Evolutionary conservation across 768 basidiomycete genomes (phyloP), one percentile per base, ranked within the genome.

Genomic region (Suillus paluster): DNA sequence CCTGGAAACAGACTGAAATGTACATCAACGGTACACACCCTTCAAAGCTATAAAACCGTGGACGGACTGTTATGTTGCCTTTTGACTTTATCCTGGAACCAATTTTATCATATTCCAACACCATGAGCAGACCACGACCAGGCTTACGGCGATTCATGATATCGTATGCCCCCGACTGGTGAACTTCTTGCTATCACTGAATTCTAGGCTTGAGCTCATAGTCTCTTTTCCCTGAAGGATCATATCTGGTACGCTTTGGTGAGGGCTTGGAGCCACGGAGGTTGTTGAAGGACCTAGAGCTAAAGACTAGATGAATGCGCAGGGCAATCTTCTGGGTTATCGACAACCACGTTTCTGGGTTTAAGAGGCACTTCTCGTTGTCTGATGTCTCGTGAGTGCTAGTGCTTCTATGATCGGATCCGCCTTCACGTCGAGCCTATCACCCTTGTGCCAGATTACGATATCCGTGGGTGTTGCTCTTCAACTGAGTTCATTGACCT

Each of bases 151-250:
- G 62, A 34, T 57, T 65, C 54, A 2, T 68, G 36, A 25, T 81
- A 9, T 89, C 89, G 0, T 92, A 93, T 76, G 81, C 84, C 14
- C 87, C 88, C 0, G 92, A 94, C 70, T 94, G 92, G 91, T 91
- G 69, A 68, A 84, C 33, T 27, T 30, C 38, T 15, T 19, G n/a
- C n/a, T n/a, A 33, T 27, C 53, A 12, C 62, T n/a, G 34, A 15
- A n/a, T 44, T 63, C 9, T 23, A 11, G 15, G 5, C 38, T 55
- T 52, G 25, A 63, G 39, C 23, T 58, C 25, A 41, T 58, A 15
- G 21, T 36, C 34, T 45, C 21, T 58, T 39, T 25, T 36, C 52
- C 23, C 30, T n/a, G 0, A 65, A 93, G 92, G 92, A 70, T 86
- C 62, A 66, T 93, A 42, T 91, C 89, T 4, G 79, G 86, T 45